A percentile compares a stretch with the other conserved stretches of the same genome.
Evolutionary conservation across 352 stramenopile species (phyloP).

Genomic region (Globisporangium recalcitrans): DNA sequence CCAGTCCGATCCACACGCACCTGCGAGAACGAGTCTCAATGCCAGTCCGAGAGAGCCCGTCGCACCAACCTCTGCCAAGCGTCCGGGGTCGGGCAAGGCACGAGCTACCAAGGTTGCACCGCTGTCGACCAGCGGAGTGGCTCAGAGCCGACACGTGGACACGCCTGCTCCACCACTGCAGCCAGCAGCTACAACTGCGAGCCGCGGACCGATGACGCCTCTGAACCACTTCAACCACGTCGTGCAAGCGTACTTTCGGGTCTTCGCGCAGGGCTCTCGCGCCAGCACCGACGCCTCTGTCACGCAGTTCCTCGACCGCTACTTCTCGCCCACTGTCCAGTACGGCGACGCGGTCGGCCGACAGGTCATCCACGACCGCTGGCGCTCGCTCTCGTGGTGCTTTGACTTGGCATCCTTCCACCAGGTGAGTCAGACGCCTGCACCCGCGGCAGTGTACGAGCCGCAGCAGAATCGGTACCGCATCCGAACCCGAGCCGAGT

Average conservation of each 20-base stretch:
- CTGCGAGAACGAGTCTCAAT: not conserved
- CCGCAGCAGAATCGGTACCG: conserved; percentile 11
- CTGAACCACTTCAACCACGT: conserved; percentile 11
- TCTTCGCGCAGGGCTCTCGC: conserved; percentile 8
- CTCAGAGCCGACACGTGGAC: not conserved
- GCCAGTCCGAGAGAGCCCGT: not conserved
- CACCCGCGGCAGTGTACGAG: conserved; percentile 8
- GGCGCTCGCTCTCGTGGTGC: conserved; percentile 19
- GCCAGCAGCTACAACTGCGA: conserved; percentile 3
- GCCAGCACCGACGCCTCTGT: not conserved
- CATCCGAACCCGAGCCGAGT: conserved; percentile 11
- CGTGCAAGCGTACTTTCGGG: conserved; percentile 12
- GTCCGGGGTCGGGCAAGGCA: not conserved
- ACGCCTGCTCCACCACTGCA: not conserved
- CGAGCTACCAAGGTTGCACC: not conserved
- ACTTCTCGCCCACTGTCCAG: conserved; percentile 9
- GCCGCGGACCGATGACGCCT: conserved; percentile 11
- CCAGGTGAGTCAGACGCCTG: not conserved
- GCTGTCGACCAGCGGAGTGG: not conserved
- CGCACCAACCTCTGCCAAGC: not conserved
- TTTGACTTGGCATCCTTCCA: conserved; percentile 15
- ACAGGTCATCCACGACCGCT: conserved; percentile 15
- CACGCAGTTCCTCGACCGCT: conserved; percentile 8
- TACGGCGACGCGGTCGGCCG: conserved; percentile 7
- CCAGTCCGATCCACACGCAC: too few relatives aligned